phyloP scores from a whole-genome alignment of 768 basidiomycete species.

The Lactarius hatsudake region DNA sequence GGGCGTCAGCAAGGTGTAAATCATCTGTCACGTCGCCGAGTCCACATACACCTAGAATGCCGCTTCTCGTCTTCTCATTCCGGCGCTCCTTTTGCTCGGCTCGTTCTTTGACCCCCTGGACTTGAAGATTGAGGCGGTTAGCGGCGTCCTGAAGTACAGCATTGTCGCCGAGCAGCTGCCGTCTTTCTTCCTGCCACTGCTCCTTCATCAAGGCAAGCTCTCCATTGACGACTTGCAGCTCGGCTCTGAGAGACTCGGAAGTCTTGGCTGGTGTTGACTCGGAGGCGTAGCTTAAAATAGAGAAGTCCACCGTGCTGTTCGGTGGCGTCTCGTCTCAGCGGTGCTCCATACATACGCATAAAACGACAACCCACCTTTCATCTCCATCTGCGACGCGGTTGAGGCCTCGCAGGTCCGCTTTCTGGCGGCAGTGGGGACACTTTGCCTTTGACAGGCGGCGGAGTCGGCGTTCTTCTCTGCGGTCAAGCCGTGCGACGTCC shows the following conservation, averaged over 20 bases:
- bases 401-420: constrained; percentile 50
- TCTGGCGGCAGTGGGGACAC: constrained; percentile 68
- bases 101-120: constrained; percentile 58
- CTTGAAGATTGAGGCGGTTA: constrained; percentile 59
- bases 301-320: constrained; percentile 53
- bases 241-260: constrained; percentile 57
- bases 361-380: constrained; percentile 51
- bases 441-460: constrained; percentile 58
- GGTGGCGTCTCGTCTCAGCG: background rate
- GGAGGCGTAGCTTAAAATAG: constrained; percentile 44
- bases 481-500: constrained; percentile 60
- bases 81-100: constrained; percentile 52
- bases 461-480: constrained; percentile 67
- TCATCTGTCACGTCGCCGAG: background rate
- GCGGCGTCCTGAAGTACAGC: constrained; percentile 70
- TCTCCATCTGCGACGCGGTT: constrained; percentile 46
- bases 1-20: constrained; percentile 10
- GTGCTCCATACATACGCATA: background rate
- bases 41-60: constrained; percentile 52
- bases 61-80: constrained; percentile 46
- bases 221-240: constrained; percentile 58
- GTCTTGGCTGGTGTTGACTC: constrained; percentile 68
- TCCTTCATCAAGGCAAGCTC: constrained; percentile 64
- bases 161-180: constrained; percentile 63
- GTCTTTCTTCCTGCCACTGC: constrained; percentile 68